phyloP scores from a whole-genome alignment of 108 stramenopile genomes.

The Nannochloropsis granulata region DNA sequence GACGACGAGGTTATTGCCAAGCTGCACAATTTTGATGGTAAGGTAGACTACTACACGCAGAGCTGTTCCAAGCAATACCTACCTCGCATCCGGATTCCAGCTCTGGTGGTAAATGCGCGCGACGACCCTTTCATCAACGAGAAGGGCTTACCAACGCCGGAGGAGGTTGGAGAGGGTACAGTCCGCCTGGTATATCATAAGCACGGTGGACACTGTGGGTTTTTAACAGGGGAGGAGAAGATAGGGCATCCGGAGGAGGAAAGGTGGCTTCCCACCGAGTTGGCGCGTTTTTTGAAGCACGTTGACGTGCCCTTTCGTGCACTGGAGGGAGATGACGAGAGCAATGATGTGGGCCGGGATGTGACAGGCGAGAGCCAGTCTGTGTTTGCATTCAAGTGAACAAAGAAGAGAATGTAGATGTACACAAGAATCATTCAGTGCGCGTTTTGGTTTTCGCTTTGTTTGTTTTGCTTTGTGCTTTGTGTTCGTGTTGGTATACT shows the following conservation, averaged over 20 bases:
- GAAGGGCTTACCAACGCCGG: neutral
- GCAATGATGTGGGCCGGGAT: too few species aligned
- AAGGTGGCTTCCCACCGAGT: conserved; percentile 19
- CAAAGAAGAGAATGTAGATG: too few species aligned
- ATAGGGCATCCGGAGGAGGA: neutral
- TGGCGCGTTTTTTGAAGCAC: conserved; percentile 14
- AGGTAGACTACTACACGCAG: conserved; percentile 18
- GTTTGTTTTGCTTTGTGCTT: too few species aligned
- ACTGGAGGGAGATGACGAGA: neutral
- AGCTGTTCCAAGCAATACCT: conserved; percentile 19
- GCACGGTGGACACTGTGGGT: conserved; percentile 26
- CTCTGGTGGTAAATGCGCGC: conserved; percentile 16
- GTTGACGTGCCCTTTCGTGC: neutral
- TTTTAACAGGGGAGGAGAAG: neutral
- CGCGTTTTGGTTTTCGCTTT: too few species aligned
- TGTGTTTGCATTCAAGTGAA: too few species aligned
- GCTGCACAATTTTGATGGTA: conserved; percentile 15
- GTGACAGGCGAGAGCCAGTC: too few species aligned
- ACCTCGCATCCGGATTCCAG: conserved; percentile 10
- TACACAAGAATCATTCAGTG: too few species aligned
- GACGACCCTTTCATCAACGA: conserved; percentile 26
- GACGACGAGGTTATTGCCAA: conserved; percentile 17
- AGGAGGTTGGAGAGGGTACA: conserved; percentile 7
- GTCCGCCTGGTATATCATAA: conserved; percentile 18
- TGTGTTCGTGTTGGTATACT: too few species aligned